Evolutionary conservation across 495 filamentous ascomycete genomes (phyloP), one percentile per base, ranked within the genome.

Genomic region (Echria macrotheca): DNA sequence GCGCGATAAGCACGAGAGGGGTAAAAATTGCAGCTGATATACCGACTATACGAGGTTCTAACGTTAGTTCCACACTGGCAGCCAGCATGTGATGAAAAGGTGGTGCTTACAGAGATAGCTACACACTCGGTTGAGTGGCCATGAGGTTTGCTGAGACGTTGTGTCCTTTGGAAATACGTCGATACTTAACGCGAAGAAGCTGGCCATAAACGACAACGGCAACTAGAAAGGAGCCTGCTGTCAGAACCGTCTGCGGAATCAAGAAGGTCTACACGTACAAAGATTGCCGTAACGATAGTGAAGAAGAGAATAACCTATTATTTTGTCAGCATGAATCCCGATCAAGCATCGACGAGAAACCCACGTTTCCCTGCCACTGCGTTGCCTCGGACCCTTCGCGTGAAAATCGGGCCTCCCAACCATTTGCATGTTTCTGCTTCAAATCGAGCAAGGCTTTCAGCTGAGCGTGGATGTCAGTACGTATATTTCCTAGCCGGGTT

Each of bases 361-460:
- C n/a, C n/a, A n/a, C 53, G 24, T 52, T 56, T 44, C 49, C 49
- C 33, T 56, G 54, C 4, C 54, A 38, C 22, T 52, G 49, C 3
- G 42, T 24, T 17, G 47, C 44, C 22, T 56, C 54, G 2, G 54
- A 56, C 8, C 49, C 48, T 41, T 58, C 44, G n/a, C 44, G 47
- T 0, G 55, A 44, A 24, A 48, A 54, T 7, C 57, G 52, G 1
- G 62, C 58, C 35, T 65, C 62, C 37, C 44, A 53, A 6, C 54
- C 54, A 25, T 50, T 61, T 5, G 60, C 52, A 14, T 65, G 54
- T 31, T 61, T 64, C 19, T 54, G 49, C 46, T 65, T 65, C 7
- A 61, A 37, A n/a, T 60, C 49, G 4, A 60, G 50, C 11, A 60
- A 43, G 11, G 54, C 42, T 25, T 54, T 43, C 46, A 56, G n/a